Evolutionary conservation across 441 rosid species (phyloP), one percentile per base, ranked within the genome.

Genomic region (Adansonia gregorii): DNA sequence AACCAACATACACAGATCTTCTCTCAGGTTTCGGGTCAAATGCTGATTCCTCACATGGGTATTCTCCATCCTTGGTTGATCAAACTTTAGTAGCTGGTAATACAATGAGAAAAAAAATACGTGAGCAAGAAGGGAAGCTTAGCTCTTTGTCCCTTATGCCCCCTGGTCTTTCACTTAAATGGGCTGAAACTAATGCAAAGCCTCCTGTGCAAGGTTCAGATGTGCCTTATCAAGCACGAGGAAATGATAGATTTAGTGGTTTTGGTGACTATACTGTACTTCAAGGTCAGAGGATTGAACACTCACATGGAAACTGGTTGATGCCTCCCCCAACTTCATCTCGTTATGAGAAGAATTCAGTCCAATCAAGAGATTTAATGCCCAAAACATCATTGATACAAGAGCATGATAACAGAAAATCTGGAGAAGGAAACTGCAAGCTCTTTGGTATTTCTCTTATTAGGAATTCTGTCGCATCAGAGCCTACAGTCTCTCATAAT

Each of bases 361-460:
- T 82, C 76, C 90, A 85, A 63, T 77, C 87, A 41, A 87, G 88
- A 67, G 94, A 88, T 59, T 72, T 76, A 48, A 79, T 77, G 8
- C 43, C 87, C 1, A 86, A 88, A 78, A 85, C 87, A 0, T 31
- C 39, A 8, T 10, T 49, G 43, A 78, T 24, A 41, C 91, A 79
- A 48, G 91, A 91, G 72, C 83, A 77, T 31, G 91, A 85, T 58
- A 70, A 85, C 17, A 83, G 82, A 73, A 91, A 86, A 78, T 60
- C 92, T 8, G 76, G 73, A 27, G 89, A 88, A 11, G 91, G 93
- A 61, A 88, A 85, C 80, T 97, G 94, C 86, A 97, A 85, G 82
- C 93, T 97, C 58, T 97, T 97, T 80, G 99, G 99, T 59, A 88
- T 94, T 81, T 92, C 97, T 45, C 88, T 94, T 63, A 79, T 81